Base-by-base conservation (phyloP, 768 basidiomycete species). In the Dentipellis sp. region DNA sequence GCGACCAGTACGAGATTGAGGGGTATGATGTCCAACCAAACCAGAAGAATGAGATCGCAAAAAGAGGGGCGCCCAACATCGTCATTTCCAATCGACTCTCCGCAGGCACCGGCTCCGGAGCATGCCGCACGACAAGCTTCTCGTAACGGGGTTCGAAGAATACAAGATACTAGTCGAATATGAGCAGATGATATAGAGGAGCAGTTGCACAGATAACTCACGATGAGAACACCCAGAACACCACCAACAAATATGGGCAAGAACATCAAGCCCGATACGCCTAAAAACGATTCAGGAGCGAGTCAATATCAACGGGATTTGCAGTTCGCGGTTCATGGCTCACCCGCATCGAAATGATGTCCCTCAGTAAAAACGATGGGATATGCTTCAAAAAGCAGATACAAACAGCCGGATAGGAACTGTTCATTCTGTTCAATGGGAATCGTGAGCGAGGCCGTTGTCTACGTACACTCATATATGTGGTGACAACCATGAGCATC, bases 11-110 rank as follows among this genome's bases (percentile, higher is more conserved):
- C 0, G 74, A 74, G 55, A 83, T 71, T 38, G 67, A 70, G 10
- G 81, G 76, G 57, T 65, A 79, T 0, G 81, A 81, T 1, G 83
- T 80, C 83, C 83, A 84, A 29, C 81, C 81, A 49, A 86, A 82
- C 83, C 83, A 83, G 67, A 87, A 86, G 66, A 84, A 79, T 3
- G 79, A 75, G 19, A 72, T 52, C 23, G 78, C 68, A 56, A 81
- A 75, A 16, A 82, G 58, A 0, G 83, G 83, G 0, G 78, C 75
- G 2, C 74, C 78, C 57, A 78, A 64, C 57, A 84, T 69, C 0
- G 74, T 75, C 47, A 76, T 68, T 50, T 74, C 71, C 22, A 85
- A 66, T 21, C 83, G 74, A 50, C 75, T 75, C 66, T 87, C 85
- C 0, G 85, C 84, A 2, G 81, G 78, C 2, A 82, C 81, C 19